These are phyloP conservation scores for Madurella mycetomatis DNA, from an alignment of 2,329 filamentous ascomycete species.

Conservation along the genomic window DNA sequence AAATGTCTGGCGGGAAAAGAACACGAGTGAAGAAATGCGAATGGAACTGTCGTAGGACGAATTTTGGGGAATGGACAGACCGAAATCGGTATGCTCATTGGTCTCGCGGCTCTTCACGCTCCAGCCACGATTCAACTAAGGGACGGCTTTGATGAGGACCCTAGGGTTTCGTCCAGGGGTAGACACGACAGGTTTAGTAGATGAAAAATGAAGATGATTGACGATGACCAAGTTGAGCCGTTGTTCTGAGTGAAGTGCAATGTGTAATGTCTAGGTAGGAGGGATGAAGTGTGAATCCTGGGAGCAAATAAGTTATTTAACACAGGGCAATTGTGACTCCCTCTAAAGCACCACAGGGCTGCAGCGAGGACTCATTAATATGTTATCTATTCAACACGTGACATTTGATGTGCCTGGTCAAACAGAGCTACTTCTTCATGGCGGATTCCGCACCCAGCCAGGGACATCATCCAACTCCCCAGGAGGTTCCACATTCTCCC, in stretches of 20 bases:
- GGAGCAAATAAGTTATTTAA: too few species aligned
- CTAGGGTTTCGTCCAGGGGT: not conserved
- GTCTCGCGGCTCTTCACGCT: not conserved
- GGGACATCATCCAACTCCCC: conserved; percentile 29
- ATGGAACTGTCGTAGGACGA: not conserved
- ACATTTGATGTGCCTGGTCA: too few species aligned
- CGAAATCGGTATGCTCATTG: not conserved
- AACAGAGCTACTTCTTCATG: not conserved
- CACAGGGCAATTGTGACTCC: not conserved
- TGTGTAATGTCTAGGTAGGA: too few species aligned
- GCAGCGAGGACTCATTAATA: not conserved
- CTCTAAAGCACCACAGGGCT: not conserved
- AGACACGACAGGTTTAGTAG: conserved; percentile 11
- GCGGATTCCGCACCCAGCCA: conserved; percentile 30
- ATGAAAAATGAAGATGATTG: conserved; percentile 19
- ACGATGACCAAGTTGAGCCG: conserved; percentile 2
- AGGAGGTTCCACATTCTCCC: conserved; percentile 24
- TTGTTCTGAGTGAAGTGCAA: not conserved
- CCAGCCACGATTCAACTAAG: not conserved
- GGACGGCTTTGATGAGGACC: not conserved
- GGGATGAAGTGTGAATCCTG: too few species aligned
- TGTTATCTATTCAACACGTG: not conserved
- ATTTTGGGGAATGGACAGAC: not conserved
- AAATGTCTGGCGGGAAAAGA: conserved; percentile 7
- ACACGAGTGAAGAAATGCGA: not conserved